A percentile compares a stretch with the other conserved stretches of the same genome.
phyloP scores from a whole-genome alignment of 1,284 basidiomycete genomes.

The Cryptococcus deneoformans region DNA sequence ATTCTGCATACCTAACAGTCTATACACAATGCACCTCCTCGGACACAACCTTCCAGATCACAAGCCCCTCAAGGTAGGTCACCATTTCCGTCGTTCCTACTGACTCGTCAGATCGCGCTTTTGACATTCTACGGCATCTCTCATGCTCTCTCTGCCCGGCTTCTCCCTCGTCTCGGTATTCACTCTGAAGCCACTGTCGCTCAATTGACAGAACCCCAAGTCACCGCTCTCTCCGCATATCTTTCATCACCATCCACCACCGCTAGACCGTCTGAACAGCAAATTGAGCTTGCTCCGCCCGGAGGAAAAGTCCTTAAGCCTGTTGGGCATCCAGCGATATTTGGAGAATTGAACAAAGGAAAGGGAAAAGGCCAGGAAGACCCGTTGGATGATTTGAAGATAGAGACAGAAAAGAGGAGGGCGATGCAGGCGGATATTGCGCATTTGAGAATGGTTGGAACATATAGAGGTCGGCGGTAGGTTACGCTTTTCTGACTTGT shows the following conservation, averaged over 20 bases:
- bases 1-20: background rate
- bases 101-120: conserved; percentile 52
- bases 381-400: conserved; percentile 51
- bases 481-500: conserved; percentile 1
- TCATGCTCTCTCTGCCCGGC: conserved; percentile 48
- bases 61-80: conserved; percentile 50
- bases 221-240: conserved; percentile 55
- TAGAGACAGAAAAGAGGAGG: conserved; percentile 56
- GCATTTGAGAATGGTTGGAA: conserved; percentile 55
- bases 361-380: conserved; percentile 23
- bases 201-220: conserved; percentile 53
- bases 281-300: conserved; percentile 13
- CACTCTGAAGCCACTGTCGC: conserved; percentile 50
- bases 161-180: conserved; percentile 55
- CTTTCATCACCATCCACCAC: conserved; percentile 54
- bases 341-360: background rate
- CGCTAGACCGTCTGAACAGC: conserved; percentile 17
- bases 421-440: conserved; percentile 53
- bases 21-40: conserved; percentile 48
- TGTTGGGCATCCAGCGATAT: conserved; percentile 1
- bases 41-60: conserved; percentile 53
- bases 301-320: conserved; percentile 5
- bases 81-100: background rate
- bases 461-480: conserved; percentile 52
- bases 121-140: conserved; percentile 56